phyloP scores from a whole-genome alignment of 2,329 filamentous ascomycete genomes.

The Metarhizium humberi region DNA sequence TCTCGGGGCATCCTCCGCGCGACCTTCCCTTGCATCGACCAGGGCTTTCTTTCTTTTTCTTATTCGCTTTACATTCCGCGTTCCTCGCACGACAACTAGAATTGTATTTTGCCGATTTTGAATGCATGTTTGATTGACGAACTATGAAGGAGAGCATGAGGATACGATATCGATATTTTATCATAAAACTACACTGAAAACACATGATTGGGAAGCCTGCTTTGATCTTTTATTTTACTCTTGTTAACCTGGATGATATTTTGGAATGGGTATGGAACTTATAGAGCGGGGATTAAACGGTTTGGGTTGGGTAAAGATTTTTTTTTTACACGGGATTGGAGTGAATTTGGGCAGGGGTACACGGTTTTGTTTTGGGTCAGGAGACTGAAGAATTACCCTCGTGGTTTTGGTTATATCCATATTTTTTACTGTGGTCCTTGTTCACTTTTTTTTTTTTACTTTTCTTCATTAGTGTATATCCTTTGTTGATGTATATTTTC shows the following conservation, averaged over 20 bases:
- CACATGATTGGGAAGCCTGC: neutral
- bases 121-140: neutral
- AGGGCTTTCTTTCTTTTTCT: neutral
- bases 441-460: neutral
- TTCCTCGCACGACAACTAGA: neutral
- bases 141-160: neutral
- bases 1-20: neutral
- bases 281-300: neutral
- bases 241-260: neutral
- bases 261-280: neutral
- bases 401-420: neutral
- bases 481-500: neutral
- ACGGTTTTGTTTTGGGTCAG: neutral
- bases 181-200: neutral
- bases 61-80: no score
- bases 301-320: neutral
- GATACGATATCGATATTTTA: conserved; percentile 2
- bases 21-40: neutral
- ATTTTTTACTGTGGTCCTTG: neutral
- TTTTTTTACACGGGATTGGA: neutral
- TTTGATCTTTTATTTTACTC: neutral
- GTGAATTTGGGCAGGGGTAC: neutral
- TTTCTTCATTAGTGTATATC: neutral
- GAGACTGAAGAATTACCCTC: neutral
- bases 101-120: neutral